Evolutionary conservation across 2,329 filamentous ascomycete genomes (phyloP), one percentile per base, ranked within the genome.

Genomic region (Curvularia hawaiiensis): DNA sequence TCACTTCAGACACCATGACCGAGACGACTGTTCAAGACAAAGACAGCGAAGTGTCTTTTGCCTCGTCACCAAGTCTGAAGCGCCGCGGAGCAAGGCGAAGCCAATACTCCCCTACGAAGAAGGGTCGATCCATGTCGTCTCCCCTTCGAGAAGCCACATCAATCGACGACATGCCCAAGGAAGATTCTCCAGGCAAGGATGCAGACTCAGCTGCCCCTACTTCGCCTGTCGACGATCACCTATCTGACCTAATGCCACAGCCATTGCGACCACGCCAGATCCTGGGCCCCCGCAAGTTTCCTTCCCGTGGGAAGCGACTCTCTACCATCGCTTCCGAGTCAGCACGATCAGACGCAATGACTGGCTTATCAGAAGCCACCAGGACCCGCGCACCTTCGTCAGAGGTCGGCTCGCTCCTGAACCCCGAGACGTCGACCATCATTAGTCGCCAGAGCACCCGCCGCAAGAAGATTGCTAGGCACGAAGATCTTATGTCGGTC

Each of bases 401-500:
- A 18, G 71, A 73, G 56, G 57, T 70, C 30, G 67, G 62, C 14
- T 70, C 71, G 40, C 65, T 69, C 30, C 52, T 75, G 38, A 67
- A 71, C 47, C 54, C 69, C 35, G 71, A 77, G 39, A 72, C 73
- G 8, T 68, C 71, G 14, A 74, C 70, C 9, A 73, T 77, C 74
- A 63, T 73, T 73, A 75, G 72, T 78, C 69, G 73, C 80, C 81
- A 65, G 83, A 79, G 60, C 51, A 77, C 83, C 1, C 83, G 81
- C 74, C 68, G 67, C 46, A 85, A 91, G 61, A 87, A 90, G 58
- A 83, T 97, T 39, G 97, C 93, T 4, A 96, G 91, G 58, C 93
- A 98, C 76, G 92, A 92, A 16, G 95, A 99, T 75, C 82, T 99
- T 24, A 91, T 99, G 39, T 98, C 95, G 0, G 92, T 97, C 3